Percentiles rank a stretch among this genome's conserved stretches.
phyloP scores from a whole-genome alignment of 2,329 filamentous ascomycete genomes.

The Botrytis elliptica region DNA sequence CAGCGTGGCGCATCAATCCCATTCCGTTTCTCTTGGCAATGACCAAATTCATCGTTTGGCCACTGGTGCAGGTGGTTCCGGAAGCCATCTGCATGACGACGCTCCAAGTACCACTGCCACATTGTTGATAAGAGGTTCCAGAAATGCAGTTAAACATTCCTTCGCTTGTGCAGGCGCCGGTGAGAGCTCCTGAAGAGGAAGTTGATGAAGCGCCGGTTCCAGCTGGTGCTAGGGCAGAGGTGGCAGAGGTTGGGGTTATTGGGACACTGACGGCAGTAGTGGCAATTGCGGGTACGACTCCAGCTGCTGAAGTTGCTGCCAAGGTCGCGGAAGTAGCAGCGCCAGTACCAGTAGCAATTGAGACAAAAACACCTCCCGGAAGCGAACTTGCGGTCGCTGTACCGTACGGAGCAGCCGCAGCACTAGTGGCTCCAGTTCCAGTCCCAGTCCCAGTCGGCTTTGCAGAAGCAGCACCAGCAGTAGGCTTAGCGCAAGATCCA shows the following conservation, averaged over 20 bases:
- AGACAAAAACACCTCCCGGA: conserved; percentile 10
- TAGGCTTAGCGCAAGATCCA: conserved; percentile 35
- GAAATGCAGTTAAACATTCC: conserved; percentile 55
- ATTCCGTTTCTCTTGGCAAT: conserved; percentile 36
- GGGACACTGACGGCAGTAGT: conserved; percentile 12
- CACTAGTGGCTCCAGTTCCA: conserved; percentile 1
- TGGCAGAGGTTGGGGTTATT: conserved; percentile 22
- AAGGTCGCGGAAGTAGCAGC: conserved; percentile 17
- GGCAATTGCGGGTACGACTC: conserved; percentile 24
- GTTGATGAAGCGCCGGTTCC: conserved; percentile 24
- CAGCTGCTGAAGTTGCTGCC: conserved; percentile 24
- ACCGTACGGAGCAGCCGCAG: conserved; percentile 24
- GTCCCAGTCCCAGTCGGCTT: background rate
- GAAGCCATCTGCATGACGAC: conserved; percentile 43
- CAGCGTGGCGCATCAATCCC: background rate
- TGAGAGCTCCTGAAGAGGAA: conserved; percentile 26
- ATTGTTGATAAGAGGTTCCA: conserved; percentile 54
- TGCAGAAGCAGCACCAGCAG: conserved; percentile 24
- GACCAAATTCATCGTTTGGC: conserved; percentile 44
- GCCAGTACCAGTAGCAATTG: conserved; percentile 10
- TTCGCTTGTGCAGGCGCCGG: conserved; percentile 48
- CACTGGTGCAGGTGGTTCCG: conserved; percentile 48
- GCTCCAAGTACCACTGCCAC: conserved; percentile 54
- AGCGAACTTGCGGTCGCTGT: conserved; percentile 20
- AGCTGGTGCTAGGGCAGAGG: conserved; percentile 23